phyloP scores from a whole-genome alignment of 768 basidiomycete species.

The Botryobasidium botryosum region DNA sequence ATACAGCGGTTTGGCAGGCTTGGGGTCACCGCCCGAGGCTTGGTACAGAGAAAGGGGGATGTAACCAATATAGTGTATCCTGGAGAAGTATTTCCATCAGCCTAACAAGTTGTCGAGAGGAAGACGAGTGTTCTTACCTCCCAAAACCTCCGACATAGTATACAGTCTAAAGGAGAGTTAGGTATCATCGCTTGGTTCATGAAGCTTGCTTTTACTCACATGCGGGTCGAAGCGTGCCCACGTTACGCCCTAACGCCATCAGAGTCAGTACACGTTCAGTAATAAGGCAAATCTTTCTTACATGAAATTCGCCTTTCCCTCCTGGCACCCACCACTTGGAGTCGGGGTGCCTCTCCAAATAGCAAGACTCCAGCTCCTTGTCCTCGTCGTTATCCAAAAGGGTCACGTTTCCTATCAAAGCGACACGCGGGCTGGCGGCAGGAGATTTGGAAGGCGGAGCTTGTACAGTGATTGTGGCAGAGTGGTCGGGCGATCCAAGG shows the following conservation, averaged over 20 bases:
- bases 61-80: slow-evolving; percentile 35
- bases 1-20: no score
- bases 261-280: no score
- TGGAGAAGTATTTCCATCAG: slow-evolving; percentile 10
- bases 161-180: slow-evolving; percentile 22
- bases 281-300: no score
- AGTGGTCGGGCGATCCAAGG: slow-evolving; percentile 22
- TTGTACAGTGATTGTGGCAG: slow-evolving; percentile 31
- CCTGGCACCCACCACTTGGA: slow-evolving; percentile 36
- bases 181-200: slow-evolving; percentile 1
- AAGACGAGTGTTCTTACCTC: slow-evolving; percentile 22
- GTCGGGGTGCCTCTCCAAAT: slow-evolving; percentile 28
- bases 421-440: slow-evolving; percentile 31
- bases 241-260: no score
- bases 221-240: no score
- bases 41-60: slow-evolving; percentile 32
- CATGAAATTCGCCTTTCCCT: slow-evolving; percentile 28
- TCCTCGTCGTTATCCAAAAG: slow-evolving; percentile 24
- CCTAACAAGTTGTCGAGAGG: not conserved
- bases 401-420: slow-evolving; percentile 33
- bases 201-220: slow-evolving; percentile 19
- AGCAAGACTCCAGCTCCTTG: slow-evolving; percentile 25
- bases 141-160: slow-evolving; percentile 42
- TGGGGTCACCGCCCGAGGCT: not conserved
- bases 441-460: slow-evolving; percentile 21